These are phyloP conservation scores for Termitomyces sp. DNA, from an alignment of 768 basidiomycete genomes.

Conservation along the genomic window DNA sequence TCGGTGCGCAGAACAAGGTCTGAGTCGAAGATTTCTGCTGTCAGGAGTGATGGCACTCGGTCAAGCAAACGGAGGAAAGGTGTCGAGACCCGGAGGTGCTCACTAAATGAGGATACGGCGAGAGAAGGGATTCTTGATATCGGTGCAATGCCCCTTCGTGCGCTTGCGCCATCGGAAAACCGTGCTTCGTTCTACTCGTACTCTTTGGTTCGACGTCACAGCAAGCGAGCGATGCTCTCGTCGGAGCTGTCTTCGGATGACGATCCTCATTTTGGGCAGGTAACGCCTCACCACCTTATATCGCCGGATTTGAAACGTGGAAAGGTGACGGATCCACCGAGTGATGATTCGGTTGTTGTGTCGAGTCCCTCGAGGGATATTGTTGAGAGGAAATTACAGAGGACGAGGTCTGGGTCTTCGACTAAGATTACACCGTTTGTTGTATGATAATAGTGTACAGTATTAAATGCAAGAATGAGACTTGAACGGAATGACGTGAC, in stretches of 20 bases:
- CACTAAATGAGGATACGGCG: background rate
- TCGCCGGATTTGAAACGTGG: conserved; percentile 50
- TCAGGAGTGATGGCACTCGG: background rate
- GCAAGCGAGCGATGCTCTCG: conserved; percentile 1
- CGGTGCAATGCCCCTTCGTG: background rate
- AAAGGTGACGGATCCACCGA: conserved; percentile 31
- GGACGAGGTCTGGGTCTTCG: conserved; percentile 19
- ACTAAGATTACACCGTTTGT: conserved; percentile 9
- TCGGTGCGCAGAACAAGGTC: conserved; percentile 3
- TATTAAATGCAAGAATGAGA: background rate
- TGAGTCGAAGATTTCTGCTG: background rate
- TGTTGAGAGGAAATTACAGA: conserved; percentile 32
- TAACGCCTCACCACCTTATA: conserved; percentile 63
- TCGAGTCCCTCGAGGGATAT: conserved; percentile 44
- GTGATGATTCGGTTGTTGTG: conserved; percentile 40
- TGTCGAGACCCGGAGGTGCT: background rate
- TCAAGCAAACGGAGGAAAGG: conserved; percentile 11
- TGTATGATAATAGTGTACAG: background rate
- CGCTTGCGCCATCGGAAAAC: background rate
- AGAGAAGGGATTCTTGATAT: background rate
- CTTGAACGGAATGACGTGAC: too few relatives aligned
- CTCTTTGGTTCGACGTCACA: conserved; percentile 2
- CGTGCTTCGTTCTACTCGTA: conserved; percentile 1
- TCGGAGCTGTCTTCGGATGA: conserved; percentile 55
- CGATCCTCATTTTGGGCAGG: conserved; percentile 55